Evolutionary conservation across 306 rosid genomes (phyloP), one percentile per base, ranked within the genome.

Genomic region (Vigna angularis): DNA sequence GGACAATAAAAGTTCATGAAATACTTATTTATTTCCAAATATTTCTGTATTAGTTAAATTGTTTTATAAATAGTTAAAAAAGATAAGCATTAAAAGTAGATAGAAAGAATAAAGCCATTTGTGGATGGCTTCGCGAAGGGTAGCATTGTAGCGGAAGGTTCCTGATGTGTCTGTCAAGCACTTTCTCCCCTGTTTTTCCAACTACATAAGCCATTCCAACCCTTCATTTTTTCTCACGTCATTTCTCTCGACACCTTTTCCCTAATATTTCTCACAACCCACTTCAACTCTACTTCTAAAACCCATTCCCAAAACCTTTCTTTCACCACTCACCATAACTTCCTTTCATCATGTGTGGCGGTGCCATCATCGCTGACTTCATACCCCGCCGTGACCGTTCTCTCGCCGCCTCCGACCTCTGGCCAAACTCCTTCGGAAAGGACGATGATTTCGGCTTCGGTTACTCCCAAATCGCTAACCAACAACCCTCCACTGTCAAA

Each of bases 301-400:
- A 45, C 64, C 77, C 50, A 53, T 50, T 50, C 36, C 50, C 24
- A 2, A 51, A 51, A 1, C 42, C 18, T 75, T 17, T 1, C 32
- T 64, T 10, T 24, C 38, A 13, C 3, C 1, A 45, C 8, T 77
- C 67, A 14, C 22, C 63, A 3, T 30, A 30, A 13, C 47, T 9
- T 9, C 3, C 3, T 9, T 42, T 42, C 47, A 9, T 42, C 44
- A 93, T 94, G 98, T 92, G 98, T 80, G 95, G 97, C 72, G 97
- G 97, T 75, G 97, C 97, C 77, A 87, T 89, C 52, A 83, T 94
- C 52, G 78, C 91, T 32, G 81, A 79, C 73, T 63, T 92, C 79
- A 88, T 89, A 53, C 95, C 95, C 38, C 90, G 91, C 83, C 86
- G 73, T 47, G 87, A 81, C 14, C 88, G 86, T 26, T 79, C 83